Base-by-base conservation (phyloP, 148 eudicot genomes). In the Camellia lanceoleosa region DNA sequence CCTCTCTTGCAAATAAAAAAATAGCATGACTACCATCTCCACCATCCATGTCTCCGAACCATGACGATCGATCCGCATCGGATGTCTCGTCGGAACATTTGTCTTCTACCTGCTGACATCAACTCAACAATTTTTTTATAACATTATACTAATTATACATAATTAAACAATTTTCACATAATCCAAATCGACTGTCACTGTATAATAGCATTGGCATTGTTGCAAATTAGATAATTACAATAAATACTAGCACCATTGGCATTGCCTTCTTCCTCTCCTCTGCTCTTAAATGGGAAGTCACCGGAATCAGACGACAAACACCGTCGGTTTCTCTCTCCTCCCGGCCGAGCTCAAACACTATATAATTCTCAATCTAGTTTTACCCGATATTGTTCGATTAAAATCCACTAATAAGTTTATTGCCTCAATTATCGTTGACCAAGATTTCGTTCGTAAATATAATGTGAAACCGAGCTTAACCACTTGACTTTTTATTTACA, bases 281-380 rank as follows among this genome's bases (percentile, higher is more conserved):
- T 71, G 38, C 76, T 70, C 58, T 38, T 74, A 5, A 55, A 72
- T 64, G 65, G 82, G 73, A 52, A 52, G 49, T 68, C 78, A 66
- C 61, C 80, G 59, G 54, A 78, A 8, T 62, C 52, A 70, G 60
- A 38, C 81, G 3, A 75, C 82, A 2, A 84, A 62, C 43, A 63
- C 81, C 12, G 75, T 86, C 49, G 85, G 88, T 0, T 83, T 86
- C 55, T 78, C 76, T 63, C 80, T 86, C 58, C 88, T 86, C 52
- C 88, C 88, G 10, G 80, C 88, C 5, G 88, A 83, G 60, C 85
- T 86, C 77, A 79, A 83, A 14, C 85, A 83, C 23, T 78, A 80
- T 65, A 86, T 86, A 67, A 80, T 86, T 19, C 75, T 80, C 18
- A 77, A 79, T 8, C 56, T 86, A 52, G 67, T 82, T 19, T 42